Base-by-base conservation (phyloP, 176 grass and related monocot genomes). In the Canna indica region DNA sequence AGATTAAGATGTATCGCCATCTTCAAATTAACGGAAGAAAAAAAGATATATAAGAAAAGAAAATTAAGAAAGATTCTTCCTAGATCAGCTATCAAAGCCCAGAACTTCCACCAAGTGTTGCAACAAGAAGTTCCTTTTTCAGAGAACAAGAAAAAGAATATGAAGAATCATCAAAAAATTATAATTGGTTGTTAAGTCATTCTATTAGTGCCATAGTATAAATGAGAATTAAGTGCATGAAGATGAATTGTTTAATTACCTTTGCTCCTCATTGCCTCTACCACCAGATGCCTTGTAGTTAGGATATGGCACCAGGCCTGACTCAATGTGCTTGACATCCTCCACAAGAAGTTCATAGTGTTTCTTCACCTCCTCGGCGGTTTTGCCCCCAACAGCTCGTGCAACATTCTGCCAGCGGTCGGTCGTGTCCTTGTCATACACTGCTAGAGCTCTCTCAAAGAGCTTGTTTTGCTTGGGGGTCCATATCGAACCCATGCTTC, bases 331-430 rank as follows among this genome's bases (percentile, higher is more conserved):
- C 9, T 71, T 12, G 54, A 96, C 6, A 30, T 96, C 91, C 39
- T 52, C 71, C 7, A 71, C 9, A 7, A 96, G 66, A n/a, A 57
- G 42, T 29, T 81, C 86, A 76, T 88, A 88, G 72, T 45, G 80
- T 81, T 86, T 82, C 82, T 88, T 81, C 0, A 88, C 91, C n/a
- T 86, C 83, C 1, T 41, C 81, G 0, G 85, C 31, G 27, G 42
- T 70, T 28, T 44, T 44, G 10, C 54, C 54, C 4, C 45, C 68
- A 28, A 70, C 68, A 9, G 44, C 42, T 26, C 25, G 35, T 14
- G 68, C 68, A 13, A 70, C 68, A 29, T 70, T 70, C 15, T 48
- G 44, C 68, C 68, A 70, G 44, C 68, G 68, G 26, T 70, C 68
- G 13, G 68, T 25, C 25, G 68, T 50, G 45, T 50, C 68, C 68